phyloP scores from a whole-genome alignment of 2,329 filamentous ascomycete species.

The Dichotomopilus funicola region DNA sequence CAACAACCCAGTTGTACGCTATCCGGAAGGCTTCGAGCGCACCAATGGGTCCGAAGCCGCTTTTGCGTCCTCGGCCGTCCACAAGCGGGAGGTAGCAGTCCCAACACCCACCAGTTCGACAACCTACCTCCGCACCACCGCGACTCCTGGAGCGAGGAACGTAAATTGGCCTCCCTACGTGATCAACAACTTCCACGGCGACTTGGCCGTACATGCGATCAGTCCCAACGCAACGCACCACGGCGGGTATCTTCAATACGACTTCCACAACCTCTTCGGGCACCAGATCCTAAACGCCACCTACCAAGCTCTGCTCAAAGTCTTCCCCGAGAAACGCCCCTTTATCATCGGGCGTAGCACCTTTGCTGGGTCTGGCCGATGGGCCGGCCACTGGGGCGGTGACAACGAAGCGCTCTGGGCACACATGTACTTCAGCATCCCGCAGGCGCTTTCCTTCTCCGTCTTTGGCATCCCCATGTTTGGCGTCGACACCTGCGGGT shows the following conservation, averaged over 20 bases:
- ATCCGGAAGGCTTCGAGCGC: conserved; percentile 63
- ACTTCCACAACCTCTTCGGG: conserved; percentile 73
- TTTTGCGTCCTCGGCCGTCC: conserved; percentile 46
- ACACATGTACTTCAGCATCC: conserved; percentile 70
- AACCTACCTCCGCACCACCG: conserved; percentile 50
- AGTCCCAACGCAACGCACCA: conserved; percentile 71
- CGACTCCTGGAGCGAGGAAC: conserved; percentile 58
- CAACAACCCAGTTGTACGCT: conserved; percentile 51
- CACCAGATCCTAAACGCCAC: conserved; percentile 72
- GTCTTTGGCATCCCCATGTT: conserved; percentile 75
- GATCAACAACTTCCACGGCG: conserved; percentile 67
- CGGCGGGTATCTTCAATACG: conserved; percentile 69
- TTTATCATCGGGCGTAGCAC: conserved; percentile 79
- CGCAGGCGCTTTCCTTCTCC: conserved; percentile 68
- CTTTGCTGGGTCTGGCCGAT: conserved; percentile 69
- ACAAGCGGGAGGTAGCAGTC: conserved; percentile 27
- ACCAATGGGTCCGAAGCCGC: conserved; percentile 64
- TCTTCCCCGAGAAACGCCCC: conserved; percentile 63
- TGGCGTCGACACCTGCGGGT: conserved; percentile 63
- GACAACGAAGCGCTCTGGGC: conserved; percentile 66
- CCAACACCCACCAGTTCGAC: conserved; percentile 30
- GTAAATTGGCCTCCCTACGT: conserved; percentile 70
- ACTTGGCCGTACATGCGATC: conserved; percentile 65
- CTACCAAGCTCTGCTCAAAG: conserved; percentile 58
- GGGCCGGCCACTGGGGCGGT: conserved; percentile 76